A percentile compares a stretch with the other conserved stretches of the same genome.
Evolutionary conservation across 176 grass and related monocot species (phyloP).

Genomic region (Cenchrus americanus): DNA sequence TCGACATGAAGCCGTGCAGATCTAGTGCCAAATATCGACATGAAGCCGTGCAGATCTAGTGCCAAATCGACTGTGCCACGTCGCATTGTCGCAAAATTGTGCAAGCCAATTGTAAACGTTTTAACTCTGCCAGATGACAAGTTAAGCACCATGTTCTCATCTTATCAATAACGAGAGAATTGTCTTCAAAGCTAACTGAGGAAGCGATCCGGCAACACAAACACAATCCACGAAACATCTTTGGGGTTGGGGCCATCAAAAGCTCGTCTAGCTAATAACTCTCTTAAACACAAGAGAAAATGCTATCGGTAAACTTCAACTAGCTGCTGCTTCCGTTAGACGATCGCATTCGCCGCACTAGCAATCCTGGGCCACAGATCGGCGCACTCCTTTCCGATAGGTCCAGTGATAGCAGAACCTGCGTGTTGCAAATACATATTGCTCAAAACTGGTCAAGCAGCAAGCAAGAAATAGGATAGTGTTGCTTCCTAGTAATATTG

Average conservation of each 20-base stretch:
- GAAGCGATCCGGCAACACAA: slow-evolving; percentile 26
- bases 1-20: too few relatives aligned
- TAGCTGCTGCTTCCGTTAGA: slow-evolving; percentile 42
- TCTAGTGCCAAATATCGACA: too few relatives aligned
- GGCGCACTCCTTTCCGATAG: slow-evolving; percentile 90
- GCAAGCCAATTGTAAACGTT: too few relatives aligned
- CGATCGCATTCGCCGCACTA: slow-evolving; percentile 83
- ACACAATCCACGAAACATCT: slow-evolving; percentile 18
- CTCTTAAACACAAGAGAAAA: neutral
- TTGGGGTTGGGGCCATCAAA: slow-evolving; percentile 1
- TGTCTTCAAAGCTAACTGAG: slow-evolving; percentile 12
- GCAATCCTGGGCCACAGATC: slow-evolving; percentile 95
- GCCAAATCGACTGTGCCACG: too few relatives aligned
- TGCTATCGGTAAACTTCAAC: slow-evolving; percentile 17
- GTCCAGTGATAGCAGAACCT: slow-evolving; percentile 95
- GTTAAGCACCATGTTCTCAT: neutral
- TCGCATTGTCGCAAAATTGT: too few relatives aligned
- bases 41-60: too few relatives aligned
- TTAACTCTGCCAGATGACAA: slow-evolving; percentile 11
- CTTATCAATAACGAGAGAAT: neutral
- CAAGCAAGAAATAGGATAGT: neutral
- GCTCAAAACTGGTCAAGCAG: neutral
- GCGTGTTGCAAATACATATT: neutral
- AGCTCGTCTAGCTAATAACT: neutral
- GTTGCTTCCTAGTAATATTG: neutral